Evolutionary conservation across 352 stramenopile genomes (phyloP).

Genomic region (Blastocystis hominis): DNA sequence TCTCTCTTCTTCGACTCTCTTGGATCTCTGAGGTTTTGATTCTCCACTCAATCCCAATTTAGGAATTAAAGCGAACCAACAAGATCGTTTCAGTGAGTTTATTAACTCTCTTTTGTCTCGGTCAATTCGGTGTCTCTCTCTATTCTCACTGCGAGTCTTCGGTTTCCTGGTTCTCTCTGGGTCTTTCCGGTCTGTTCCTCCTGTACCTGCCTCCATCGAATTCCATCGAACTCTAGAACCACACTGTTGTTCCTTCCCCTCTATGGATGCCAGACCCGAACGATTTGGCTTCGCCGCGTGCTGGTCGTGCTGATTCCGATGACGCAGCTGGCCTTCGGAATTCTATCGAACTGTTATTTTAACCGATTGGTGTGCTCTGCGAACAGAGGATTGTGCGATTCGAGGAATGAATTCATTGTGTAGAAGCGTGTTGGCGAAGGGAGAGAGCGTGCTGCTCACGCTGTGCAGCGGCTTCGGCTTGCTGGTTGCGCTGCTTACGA

Average conservation of each 20-base stretch:
- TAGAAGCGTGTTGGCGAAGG: neutral
- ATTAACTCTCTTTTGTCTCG: neutral
- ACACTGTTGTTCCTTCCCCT: constrained; percentile 13
- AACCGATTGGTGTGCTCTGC: neutral
- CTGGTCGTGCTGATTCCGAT: neutral
- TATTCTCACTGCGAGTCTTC: neutral
- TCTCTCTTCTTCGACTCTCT: neutral
- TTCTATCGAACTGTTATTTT: neutral
- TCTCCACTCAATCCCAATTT: neutral
- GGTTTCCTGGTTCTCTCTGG: neutral
- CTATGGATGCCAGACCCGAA: neutral
- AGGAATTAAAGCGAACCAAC: neutral
- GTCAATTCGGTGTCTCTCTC: neutral
- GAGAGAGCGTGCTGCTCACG: neutral
- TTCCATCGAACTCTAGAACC: neutral
- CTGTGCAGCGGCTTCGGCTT: neutral
- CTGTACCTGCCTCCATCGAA: neutral
- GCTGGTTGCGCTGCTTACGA: neutral
- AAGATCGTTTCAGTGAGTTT: neutral
- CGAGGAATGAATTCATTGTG: neutral
- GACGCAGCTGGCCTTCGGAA: neutral
- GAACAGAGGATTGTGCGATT: neutral
- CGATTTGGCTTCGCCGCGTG: neutral
- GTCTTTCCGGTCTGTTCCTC: neutral
- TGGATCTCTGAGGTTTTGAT: neutral